A percentile compares a stretch with the other conserved stretches of the same genome.
Conservation (phyloP, 768 basidiomycete species). For the Leucosporidium yakuticum region DNA sequence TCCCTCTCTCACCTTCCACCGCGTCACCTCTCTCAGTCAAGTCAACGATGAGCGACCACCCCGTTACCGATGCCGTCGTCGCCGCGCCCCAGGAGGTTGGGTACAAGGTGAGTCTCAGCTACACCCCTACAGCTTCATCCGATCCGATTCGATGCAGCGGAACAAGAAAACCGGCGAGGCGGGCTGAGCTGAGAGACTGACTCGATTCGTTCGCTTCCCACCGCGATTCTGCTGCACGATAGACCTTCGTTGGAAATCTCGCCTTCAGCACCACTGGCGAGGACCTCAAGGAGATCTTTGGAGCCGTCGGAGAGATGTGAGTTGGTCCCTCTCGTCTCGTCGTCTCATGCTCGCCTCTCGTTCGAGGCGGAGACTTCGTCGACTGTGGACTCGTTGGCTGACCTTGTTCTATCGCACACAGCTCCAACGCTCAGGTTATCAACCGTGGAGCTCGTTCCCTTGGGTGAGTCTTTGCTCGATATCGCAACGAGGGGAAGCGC, state of each 20-base stretch:
- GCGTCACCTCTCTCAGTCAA: too few relatives aligned
- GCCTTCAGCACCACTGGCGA: conserved; percentile 89
- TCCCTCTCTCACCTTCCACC: too few relatives aligned
- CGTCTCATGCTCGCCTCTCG: conserved; percentile 10
- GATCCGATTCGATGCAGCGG: too few relatives aligned
- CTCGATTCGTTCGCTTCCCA: background rate
- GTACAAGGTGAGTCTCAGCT: conserved; percentile 26
- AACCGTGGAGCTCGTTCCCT: conserved; percentile 42
- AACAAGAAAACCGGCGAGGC: too few relatives aligned
- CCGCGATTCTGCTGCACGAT: background rate
- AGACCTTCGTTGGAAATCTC: conserved; percentile 96
- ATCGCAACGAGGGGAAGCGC: background rate
- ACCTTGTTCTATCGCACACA: conserved; percentile 41
- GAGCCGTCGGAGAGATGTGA: conserved; percentile 79
- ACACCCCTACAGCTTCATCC: background rate
- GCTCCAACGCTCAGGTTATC: conserved; percentile 78
- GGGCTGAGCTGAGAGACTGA: background rate
- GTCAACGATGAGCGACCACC: background rate
- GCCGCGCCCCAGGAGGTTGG: conserved; percentile 32
- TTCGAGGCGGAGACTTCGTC: too few relatives aligned
- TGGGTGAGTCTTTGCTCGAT: conserved; percentile 15
- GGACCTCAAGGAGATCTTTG: conserved; percentile 91
- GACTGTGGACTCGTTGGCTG: too few relatives aligned
- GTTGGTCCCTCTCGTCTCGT: conserved; percentile 41
- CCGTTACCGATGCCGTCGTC: conserved; percentile 31